phyloP scores from a whole-genome alignment of 2,329 filamentous ascomycete species.

The Polychaeton citri region DNA sequence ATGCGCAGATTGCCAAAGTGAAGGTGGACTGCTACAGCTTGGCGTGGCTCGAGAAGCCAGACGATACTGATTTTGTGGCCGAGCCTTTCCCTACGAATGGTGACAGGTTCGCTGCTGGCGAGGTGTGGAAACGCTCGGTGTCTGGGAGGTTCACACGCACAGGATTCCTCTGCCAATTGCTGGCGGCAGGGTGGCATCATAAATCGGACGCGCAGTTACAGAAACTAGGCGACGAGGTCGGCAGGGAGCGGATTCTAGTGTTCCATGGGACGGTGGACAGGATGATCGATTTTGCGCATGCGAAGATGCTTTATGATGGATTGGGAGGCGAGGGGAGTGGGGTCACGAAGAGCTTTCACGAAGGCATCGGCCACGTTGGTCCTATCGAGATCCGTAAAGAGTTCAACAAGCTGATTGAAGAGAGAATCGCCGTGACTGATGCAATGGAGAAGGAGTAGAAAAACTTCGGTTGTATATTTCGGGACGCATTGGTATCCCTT shows the following conservation, averaged over 20 bases:
- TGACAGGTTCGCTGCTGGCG: constrained; percentile 69
- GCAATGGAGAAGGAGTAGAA: not conserved
- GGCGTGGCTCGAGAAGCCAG: constrained; percentile 49
- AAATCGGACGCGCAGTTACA: constrained; percentile 56
- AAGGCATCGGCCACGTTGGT: constrained; percentile 63
- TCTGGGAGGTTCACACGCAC: constrained; percentile 46
- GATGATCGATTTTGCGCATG: constrained; percentile 67
- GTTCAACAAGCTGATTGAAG: constrained; percentile 52
- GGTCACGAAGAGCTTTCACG: constrained; percentile 46
- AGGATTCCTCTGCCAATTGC: constrained; percentile 63
- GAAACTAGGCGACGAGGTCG: constrained; percentile 53
- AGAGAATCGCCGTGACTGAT: constrained; percentile 28
- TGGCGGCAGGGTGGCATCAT: constrained; percentile 67
- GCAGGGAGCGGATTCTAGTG: constrained; percentile 60
- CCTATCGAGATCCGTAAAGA: constrained; percentile 57
- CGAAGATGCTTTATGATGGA: constrained; percentile 50
- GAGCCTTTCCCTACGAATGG: constrained; percentile 58
- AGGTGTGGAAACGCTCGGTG: constrained; percentile 57
- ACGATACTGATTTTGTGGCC: constrained; percentile 33
- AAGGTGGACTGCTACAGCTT: constrained; percentile 53
- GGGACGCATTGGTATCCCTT: too few species aligned
- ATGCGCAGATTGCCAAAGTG: constrained; percentile 51
- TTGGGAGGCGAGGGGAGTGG: constrained; percentile 45
- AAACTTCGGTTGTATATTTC: too few species aligned
- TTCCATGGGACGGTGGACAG: constrained; percentile 62